These are phyloP conservation scores for Amauroascus niger DNA, from an alignment of 2,329 filamentous ascomycete genomes.

Conservation along the genomic window DNA sequence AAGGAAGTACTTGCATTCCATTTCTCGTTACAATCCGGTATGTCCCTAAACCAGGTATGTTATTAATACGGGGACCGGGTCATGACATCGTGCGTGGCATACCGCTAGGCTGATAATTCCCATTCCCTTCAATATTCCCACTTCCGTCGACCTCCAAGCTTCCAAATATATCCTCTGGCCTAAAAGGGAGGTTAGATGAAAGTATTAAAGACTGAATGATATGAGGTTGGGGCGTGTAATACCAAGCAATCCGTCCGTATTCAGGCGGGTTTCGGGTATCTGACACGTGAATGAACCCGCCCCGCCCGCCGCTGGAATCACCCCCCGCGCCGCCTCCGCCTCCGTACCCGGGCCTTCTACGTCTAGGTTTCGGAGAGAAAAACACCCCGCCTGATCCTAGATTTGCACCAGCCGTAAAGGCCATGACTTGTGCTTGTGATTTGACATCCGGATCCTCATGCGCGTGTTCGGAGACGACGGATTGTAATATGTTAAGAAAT, in stretches of 20 bases:
- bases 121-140: conserved; percentile 48
- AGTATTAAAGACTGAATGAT: no score
- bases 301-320: conserved; percentile 41
- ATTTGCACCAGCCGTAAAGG: conserved; percentile 48
- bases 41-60: conserved; percentile 34
- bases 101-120: conserved; percentile 52
- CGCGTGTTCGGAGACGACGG: conserved; percentile 46
- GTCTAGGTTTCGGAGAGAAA: conserved; percentile 30
- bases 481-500: conserved; percentile 49
- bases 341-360: conserved; percentile 21
- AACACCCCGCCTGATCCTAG: conserved; percentile 44
- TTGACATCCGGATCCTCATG: conserved; percentile 47
- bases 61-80: not conserved
- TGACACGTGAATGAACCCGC: conserved; percentile 55
- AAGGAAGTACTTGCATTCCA: conserved; percentile 43
- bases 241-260: conserved; percentile 54
- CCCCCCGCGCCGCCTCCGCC: conserved; percentile 34
- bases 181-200: conserved; percentile 14
- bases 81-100: conserved; percentile 14
- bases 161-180: conserved; percentile 57
- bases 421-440: conserved; percentile 51
- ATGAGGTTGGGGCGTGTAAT: conserved; percentile 8
- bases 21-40: conserved; percentile 52
- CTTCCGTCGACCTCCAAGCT: conserved; percentile 52
- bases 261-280: conserved; percentile 52